phyloP scores from a whole-genome alignment of 805 yeast genomes.

The Tetrapisispora fleetii region DNA sequence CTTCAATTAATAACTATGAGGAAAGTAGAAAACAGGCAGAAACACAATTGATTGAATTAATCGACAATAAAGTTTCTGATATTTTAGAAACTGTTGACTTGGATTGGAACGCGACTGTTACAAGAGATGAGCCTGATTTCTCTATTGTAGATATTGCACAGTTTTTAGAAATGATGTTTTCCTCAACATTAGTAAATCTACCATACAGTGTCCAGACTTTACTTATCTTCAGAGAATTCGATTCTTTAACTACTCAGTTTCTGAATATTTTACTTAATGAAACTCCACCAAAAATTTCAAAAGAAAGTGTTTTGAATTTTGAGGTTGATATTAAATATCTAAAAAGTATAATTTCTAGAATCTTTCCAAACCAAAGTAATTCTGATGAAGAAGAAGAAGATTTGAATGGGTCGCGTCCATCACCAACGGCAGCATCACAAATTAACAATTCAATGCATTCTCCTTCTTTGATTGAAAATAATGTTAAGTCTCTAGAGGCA shows the following conservation, averaged over 20 bases:
- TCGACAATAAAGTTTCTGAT: slow-evolving; percentile 70
- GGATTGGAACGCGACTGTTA: slow-evolving; percentile 58
- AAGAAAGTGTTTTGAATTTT: slow-evolving; percentile 59
- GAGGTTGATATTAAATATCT: slow-evolving; percentile 71
- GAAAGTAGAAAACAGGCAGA: slow-evolving; percentile 64
- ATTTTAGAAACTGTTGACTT: slow-evolving; percentile 77
- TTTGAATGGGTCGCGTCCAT: slow-evolving; percentile 15
- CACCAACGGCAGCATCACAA: slow-evolving; percentile 11
- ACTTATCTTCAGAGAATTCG: slow-evolving; percentile 79
- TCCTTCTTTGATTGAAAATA: slow-evolving; percentile 21
- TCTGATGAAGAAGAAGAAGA: slow-evolving; percentile 11
- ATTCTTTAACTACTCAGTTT: slow-evolving; percentile 66
- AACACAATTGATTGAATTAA: slow-evolving; percentile 67
- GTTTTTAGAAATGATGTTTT: slow-evolving; percentile 75
- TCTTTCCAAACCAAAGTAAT: slow-evolving; percentile 23
- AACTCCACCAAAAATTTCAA: slow-evolving; percentile 43
- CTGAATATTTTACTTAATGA: slow-evolving; percentile 46
- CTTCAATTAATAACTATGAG: slow-evolving; percentile 46
- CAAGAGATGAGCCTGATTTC: slow-evolving; percentile 54
- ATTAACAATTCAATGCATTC: slow-evolving; percentile 10
- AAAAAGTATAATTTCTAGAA: slow-evolving; percentile 38
- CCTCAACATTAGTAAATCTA: slow-evolving; percentile 70
- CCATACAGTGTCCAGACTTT: slow-evolving; percentile 71
- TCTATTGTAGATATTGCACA: slow-evolving; percentile 77
- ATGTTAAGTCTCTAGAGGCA: slow-evolving; percentile 48